Base-by-base conservation (phyloP, 164 flowering plant species). In the Kingdonia uniflora region DNA sequence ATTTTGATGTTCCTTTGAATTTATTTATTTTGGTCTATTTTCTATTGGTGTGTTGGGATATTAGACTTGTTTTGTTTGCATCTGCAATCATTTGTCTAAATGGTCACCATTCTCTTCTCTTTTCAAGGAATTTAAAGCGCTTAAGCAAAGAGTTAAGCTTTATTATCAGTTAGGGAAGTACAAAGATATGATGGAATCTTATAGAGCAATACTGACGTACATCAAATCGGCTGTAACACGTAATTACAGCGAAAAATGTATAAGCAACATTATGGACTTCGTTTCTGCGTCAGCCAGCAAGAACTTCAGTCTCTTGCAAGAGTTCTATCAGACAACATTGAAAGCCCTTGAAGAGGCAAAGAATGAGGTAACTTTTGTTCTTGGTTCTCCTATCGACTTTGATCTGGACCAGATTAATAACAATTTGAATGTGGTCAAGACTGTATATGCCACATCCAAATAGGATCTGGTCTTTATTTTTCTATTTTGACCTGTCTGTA, bases 281-380 rank as follows among this genome's bases (percentile, higher is more conserved):
- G 87, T 94, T 63, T 94, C 99, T 71, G 97, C 96, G 11, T 84
- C 96, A 55, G 96, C 97, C 43, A 76, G 96, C 65, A 95, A 87
- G 72, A 89, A 87, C 55, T 87, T 85, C 66, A 76, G 71, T 60
- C 91, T 89, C 51, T 70, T 94, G 56, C 90, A 84, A 68, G 95
- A 89, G 62, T 94, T 94, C 61, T 94, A 94, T 57, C 90, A 89
- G 74, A 87, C 97, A 29, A 94, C 99, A 52, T 55, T 94, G 51
- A 83, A 71, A 72, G 96, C 97, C 40, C 96, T 94, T 68, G 96
- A 94, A 78, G 99, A 94, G 74, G 95, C 99, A 65, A 94, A 85
- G 72, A 94, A 94, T 75, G 99, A 94, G 95, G 99, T 94, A 29
- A 29, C 4, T 29, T 4, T 29, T 29, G 4, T 3, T 29, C 35